Evolutionary conservation across 2,329 filamentous ascomycete genomes (phyloP).

Genomic region (Colletotrichum sp.): DNA sequence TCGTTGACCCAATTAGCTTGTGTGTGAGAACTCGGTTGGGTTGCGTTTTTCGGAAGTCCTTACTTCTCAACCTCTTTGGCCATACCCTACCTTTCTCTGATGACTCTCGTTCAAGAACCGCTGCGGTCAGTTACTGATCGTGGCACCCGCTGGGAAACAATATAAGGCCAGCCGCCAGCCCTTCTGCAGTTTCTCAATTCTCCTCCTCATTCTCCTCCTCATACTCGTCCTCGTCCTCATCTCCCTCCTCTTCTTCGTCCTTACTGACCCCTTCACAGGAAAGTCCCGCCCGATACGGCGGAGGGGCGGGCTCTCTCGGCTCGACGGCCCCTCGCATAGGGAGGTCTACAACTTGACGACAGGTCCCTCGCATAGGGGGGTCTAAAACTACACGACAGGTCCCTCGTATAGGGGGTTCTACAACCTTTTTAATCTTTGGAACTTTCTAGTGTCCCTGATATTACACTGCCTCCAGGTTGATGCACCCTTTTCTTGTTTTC

Average conservation of each 20-base stretch:
- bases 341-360: neutral
- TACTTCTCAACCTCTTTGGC: neutral
- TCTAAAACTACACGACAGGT: no score
- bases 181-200: neutral
- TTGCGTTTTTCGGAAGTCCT: neutral
- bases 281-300: neutral
- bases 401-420: neutral
- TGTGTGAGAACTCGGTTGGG: neutral
- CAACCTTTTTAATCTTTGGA: neutral
- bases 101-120: neutral
- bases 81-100: neutral
- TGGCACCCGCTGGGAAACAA: neutral
- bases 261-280: neutral
- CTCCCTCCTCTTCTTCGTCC: neutral
- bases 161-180: neutral
- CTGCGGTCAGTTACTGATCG: neutral
- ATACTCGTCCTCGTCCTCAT: neutral
- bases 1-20: neutral
- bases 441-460: neutral
- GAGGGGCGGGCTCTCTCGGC: neutral
- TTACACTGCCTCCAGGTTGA: neutral
- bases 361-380: neutral
- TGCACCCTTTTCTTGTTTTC: neutral
- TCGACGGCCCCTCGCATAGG: neutral
- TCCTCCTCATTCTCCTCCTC: neutral